These are phyloP conservation scores for Phytophthora capsici DNA, from an alignment of 352 stramenopile genomes.

Conservation along the genomic window DNA sequence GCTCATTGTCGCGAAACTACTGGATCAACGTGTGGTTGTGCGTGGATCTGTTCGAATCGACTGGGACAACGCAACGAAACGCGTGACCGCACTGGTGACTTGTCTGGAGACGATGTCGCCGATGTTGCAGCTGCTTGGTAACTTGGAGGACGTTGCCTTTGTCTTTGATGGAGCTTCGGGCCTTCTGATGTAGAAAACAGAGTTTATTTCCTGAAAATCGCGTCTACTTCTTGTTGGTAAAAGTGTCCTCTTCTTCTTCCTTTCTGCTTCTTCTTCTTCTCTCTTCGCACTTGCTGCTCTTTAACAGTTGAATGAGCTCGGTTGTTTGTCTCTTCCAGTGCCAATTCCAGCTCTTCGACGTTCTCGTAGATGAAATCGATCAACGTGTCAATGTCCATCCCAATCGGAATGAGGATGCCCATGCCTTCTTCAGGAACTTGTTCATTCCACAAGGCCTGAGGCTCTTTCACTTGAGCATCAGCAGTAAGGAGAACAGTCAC, in stretches of 20 bases:
- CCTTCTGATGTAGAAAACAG: no score
- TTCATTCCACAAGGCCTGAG: conserved; percentile 62
- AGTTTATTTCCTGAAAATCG: conserved; percentile 54
- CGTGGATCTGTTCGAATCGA: conserved; percentile 2
- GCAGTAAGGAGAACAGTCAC: conserved; percentile 71
- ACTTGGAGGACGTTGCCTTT: conserved; percentile 1
- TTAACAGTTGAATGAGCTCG: conserved; percentile 12
- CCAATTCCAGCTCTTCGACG: conserved; percentile 65
- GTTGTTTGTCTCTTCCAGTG: conserved; percentile 43
- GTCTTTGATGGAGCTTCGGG: background rate
- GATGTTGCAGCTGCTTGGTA: conserved; percentile 8
- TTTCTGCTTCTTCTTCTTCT: conserved; percentile 38
- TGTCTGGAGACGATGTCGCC: background rate
- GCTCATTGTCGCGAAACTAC: background rate
- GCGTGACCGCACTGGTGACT: background rate
- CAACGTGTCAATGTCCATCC: conserved; percentile 57
- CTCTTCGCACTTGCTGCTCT: conserved; percentile 21
- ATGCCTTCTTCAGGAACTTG: conserved; percentile 65
- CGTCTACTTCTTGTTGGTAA: conserved; percentile 59
- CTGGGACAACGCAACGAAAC: background rate
- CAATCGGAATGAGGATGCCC: conserved; percentile 70
- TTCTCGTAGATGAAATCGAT: conserved; percentile 73
- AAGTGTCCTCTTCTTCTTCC: conserved; percentile 51
- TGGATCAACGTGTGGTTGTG: background rate
- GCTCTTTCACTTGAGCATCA: conserved; percentile 40